phyloP scores from a whole-genome alignment of 768 basidiomycete genomes.

The Termitomyces sp. region DNA sequence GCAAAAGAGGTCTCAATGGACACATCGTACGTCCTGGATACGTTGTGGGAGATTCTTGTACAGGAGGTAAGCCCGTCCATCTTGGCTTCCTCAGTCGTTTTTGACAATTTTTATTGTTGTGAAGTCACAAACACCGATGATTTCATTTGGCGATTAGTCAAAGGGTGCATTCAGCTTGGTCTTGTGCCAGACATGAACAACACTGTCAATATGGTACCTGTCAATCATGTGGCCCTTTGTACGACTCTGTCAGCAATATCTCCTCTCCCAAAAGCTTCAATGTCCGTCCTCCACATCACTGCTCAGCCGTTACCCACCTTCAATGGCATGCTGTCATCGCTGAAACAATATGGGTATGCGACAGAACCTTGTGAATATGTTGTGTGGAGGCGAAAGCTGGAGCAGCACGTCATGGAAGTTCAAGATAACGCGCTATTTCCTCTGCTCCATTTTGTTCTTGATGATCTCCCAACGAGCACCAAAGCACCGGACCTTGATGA shows the following conservation, averaged over 20 bases:
- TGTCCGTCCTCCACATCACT: conserved; percentile 77
- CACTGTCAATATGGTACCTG: conserved; percentile 96
- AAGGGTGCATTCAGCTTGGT: conserved; percentile 98
- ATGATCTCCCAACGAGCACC: conserved; percentile 95
- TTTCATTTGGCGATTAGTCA: conserved; percentile 97
- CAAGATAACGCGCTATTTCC: conserved; percentile 98
- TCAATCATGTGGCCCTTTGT: conserved; percentile 90
- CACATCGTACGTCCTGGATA: conserved; percentile 93
- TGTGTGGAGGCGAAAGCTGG: conserved; percentile 85
- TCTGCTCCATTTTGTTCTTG: conserved; percentile 92
- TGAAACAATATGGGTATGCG: conserved; percentile 75
- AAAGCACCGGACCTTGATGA: conserved; percentile 91
- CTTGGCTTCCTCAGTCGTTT: conserved; percentile 1
- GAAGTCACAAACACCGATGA: conserved; percentile 98
- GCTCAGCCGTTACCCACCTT: conserved; percentile 85
- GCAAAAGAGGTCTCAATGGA: conserved; percentile 75
- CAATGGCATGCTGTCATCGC: conserved; percentile 75
- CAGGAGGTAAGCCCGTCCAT: conserved; percentile 58
- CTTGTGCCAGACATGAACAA: conserved; percentile 97
- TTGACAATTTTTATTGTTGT: background rate
- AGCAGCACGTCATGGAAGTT: conserved; percentile 90
- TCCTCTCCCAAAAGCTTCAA: conserved; percentile 38
- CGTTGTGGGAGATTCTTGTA: conserved; percentile 86
- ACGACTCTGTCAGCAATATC: conserved; percentile 68
- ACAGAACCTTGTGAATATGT: conserved; percentile 83